A percentile compares a stretch with the other conserved stretches of the same genome.
Conservation (phyloP, 108 stramenopile genomes). For the Nannochloropsis gaditana region DNA sequence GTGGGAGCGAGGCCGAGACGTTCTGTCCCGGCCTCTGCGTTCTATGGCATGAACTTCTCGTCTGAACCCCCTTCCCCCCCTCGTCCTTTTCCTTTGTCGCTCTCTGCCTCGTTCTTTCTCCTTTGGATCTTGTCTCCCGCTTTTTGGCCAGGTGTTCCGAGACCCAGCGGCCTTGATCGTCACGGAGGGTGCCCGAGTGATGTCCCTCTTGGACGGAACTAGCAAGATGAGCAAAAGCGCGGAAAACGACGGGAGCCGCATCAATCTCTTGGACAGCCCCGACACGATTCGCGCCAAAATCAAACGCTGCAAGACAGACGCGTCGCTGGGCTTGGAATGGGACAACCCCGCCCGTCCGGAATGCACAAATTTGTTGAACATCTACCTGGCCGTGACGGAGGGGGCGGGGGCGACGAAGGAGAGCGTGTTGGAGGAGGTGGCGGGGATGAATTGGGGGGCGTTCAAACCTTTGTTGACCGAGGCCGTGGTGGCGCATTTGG, state of each 20-base stretch:
- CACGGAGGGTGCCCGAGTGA: conserved; percentile 89
- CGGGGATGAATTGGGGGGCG: conserved; percentile 79
- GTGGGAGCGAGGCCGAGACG: not conserved
- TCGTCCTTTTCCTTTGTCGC: not conserved
- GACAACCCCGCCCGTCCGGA: conserved; percentile 95
- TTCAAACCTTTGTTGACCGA: conserved; percentile 95
- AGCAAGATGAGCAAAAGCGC: conserved; percentile 97
- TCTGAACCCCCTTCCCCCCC: not conserved
- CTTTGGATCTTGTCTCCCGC: not conserved
- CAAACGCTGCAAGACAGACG: conserved; percentile 93
- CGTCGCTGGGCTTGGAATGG: conserved; percentile 68
- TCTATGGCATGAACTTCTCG: not conserved
- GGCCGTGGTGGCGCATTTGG: conserved; percentile 78
- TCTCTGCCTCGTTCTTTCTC: not conserved
- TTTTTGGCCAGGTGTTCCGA: conserved; percentile 57
- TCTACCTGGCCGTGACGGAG: conserved; percentile 72
- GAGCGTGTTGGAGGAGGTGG: conserved; percentile 71
- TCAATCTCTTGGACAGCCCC: conserved; percentile 90
- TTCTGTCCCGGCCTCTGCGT: too few relatives aligned
- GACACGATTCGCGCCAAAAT: conserved; percentile 81
- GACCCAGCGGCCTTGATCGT: conserved; percentile 92
- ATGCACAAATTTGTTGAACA: conserved; percentile 88
- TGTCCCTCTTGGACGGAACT: conserved; percentile 92
- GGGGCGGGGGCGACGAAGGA: conserved; percentile 51
- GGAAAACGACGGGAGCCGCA: conserved; percentile 75